These are phyloP conservation scores for Cylindricascospora bacillispora DNA, from an alignment of 1,139 yeast species.

Conservation along the genomic window DNA sequence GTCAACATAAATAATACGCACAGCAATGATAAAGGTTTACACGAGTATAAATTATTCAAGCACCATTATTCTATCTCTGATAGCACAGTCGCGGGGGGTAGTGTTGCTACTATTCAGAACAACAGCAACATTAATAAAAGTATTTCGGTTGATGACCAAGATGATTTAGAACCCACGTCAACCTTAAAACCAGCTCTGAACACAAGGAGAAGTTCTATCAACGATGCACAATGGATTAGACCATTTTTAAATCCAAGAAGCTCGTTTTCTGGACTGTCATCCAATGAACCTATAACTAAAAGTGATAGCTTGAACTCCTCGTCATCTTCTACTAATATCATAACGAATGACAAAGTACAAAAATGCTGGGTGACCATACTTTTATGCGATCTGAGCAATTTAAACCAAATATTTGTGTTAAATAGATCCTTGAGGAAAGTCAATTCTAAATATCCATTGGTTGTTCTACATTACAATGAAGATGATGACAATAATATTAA, in stretches of 20 bases:
- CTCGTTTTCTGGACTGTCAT: slow-evolving; percentile 23
- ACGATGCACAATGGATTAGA: slow-evolving; percentile 23
- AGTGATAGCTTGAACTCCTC: background rate
- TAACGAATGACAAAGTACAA: slow-evolving; percentile 1
- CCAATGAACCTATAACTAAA: slow-evolving; percentile 9
- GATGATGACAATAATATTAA: slow-evolving; percentile 11
- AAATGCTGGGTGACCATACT: slow-evolving; percentile 23
- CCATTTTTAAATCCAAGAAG: slow-evolving; percentile 25
- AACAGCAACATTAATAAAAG: no score
- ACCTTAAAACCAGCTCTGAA: background rate
- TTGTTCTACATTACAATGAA: slow-evolving; percentile 13
- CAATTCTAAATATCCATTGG: slow-evolving; percentile 16
- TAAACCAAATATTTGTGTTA: slow-evolving; percentile 17
- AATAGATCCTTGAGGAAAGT: slow-evolving; percentile 15
- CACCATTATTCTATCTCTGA: slow-evolving; percentile 19
- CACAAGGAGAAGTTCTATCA: slow-evolving; percentile 21
- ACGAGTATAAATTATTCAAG: slow-evolving; percentile 19
- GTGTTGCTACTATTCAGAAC: no score
- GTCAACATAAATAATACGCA: slow-evolving; percentile 1
- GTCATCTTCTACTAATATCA: background rate
- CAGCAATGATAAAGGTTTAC: no score
- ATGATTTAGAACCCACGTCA: background rate
- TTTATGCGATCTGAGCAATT: slow-evolving; percentile 7
- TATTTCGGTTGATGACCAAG: no score
- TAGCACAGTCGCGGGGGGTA: slow-evolving; percentile 3